Evolutionary conservation across 805 yeast species (phyloP).

Genomic region (Phaffomyces thermotolerans): DNA sequence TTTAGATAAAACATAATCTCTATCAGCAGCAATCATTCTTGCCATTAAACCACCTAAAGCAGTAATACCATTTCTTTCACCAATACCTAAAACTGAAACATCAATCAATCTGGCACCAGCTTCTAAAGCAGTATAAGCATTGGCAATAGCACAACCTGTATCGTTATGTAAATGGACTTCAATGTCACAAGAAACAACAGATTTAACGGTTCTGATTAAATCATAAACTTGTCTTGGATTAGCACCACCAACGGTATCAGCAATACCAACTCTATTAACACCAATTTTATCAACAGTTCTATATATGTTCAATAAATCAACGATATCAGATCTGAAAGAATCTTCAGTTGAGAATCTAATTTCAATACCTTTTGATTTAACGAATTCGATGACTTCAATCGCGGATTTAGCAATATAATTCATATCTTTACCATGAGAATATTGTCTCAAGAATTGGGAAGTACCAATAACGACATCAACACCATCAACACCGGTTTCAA

Average conservation of each 20-base stretch:
- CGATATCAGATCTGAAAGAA: constrained; percentile 94
- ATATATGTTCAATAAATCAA: constrained; percentile 89
- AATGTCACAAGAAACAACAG: constrained; percentile 92
- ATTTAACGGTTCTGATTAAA: constrained; percentile 84
- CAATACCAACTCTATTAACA: constrained; percentile 97
- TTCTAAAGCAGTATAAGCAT: constrained; percentile 96
- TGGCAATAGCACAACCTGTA: constrained; percentile 98
- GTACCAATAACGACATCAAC: constrained; percentile 98
- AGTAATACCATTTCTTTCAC: constrained; percentile 98
- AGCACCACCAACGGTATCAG: constrained; percentile 98
- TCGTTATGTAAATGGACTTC: constrained; percentile 99
- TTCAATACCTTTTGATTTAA: constrained; percentile 93
- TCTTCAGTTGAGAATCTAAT: constrained; percentile 96
- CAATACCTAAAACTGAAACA: constrained; percentile 93
- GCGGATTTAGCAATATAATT: constrained; percentile 94
- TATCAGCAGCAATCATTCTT: constrained; percentile 97
- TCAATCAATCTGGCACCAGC: constrained; percentile 95
- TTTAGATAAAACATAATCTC: constrained; percentile 90
- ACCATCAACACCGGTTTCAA: constrained; percentile 97
- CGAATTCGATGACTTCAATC: constrained; percentile 93
- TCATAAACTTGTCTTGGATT: constrained; percentile 99
- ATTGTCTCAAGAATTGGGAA: constrained; percentile 88
- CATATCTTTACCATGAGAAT: constrained; percentile 98
- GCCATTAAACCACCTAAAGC: constrained; percentile 98
- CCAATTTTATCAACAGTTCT: constrained; percentile 96